A percentile compares a stretch with the other conserved stretches of the same genome.
These are phyloP conservation scores for Epichloe aotearoae DNA, from an alignment of 2,329 filamentous ascomycete genomes.

Conservation along the genomic window DNA sequence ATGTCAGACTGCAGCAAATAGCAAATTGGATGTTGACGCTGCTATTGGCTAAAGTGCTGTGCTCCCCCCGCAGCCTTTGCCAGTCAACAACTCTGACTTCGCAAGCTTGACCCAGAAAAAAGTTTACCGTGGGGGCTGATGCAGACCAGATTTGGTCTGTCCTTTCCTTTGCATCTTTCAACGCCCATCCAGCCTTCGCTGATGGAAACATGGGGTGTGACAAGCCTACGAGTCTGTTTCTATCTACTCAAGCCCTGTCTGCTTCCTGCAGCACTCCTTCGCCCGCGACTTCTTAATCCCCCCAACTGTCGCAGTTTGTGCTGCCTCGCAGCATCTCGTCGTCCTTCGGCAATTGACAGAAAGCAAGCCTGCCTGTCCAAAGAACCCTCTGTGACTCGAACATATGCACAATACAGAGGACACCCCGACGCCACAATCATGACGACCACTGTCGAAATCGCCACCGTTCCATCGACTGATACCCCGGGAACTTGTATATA, in stretches of 20 bases:
- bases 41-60: not conserved
- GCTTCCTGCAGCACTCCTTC: not conserved
- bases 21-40: too few relatives aligned
- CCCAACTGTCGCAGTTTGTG: not conserved
- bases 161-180: not conserved
- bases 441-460: conserved; percentile 60
- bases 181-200: not conserved
- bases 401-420: not conserved
- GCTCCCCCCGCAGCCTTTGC: not conserved
- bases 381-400: not conserved
- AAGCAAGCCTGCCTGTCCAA: not conserved
- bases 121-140: not conserved
- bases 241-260: not conserved
- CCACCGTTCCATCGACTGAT: conserved; percentile 76
- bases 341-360: not conserved
- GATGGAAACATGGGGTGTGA: conserved; percentile 5
- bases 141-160: not conserved
- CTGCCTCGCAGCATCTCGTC: not conserved
- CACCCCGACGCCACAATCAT: conserved; percentile 31
- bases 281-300: not conserved
- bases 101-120: not conserved
- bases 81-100: too few relatives aligned
- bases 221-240: not conserved
- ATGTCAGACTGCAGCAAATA: not conserved
- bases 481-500: conserved; percentile 67